These are phyloP conservation scores for Rhynchospora breviuscula DNA, from an alignment of 176 grass and related monocot genomes.

Conservation along the genomic window DNA sequence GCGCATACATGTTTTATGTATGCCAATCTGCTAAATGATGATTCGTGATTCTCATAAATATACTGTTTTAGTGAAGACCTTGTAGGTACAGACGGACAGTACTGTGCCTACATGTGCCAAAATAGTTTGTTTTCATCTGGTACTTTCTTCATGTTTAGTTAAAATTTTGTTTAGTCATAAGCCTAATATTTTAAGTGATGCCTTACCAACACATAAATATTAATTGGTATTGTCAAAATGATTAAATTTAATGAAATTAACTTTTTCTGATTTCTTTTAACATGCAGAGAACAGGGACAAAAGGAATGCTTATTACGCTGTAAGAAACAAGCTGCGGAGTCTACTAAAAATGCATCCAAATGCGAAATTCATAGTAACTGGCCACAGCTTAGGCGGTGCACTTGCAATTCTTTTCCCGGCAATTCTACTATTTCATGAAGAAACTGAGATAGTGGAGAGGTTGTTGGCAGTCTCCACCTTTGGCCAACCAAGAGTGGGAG, in stretches of 20 bases:
- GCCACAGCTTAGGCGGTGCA: conserved; percentile 84
- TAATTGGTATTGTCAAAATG: neutral
- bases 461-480: conserved; percentile 39
- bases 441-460: conserved; percentile 32
- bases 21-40: neutral
- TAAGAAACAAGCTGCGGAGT: conserved; percentile 32
- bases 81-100: neutral
- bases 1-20: neutral
- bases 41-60: neutral
- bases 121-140: neutral
- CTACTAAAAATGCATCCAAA: conserved; percentile 41
- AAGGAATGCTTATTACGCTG: conserved; percentile 56
- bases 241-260: neutral
- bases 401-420: conserved; percentile 64
- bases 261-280: neutral
- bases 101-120: neutral
- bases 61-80: neutral
- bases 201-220: neutral
- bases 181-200: neutral
- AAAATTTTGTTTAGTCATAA: neutral
- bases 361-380: conserved; percentile 51
- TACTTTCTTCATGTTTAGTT: neutral
- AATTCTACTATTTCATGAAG: conserved; percentile 41
- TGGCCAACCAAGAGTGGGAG: conserved; percentile 74
- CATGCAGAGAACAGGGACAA: conserved; percentile 13